Conservation (phyloP, 2,329 filamentous ascomycete genomes). For the Juglanconis oblonga region DNA sequence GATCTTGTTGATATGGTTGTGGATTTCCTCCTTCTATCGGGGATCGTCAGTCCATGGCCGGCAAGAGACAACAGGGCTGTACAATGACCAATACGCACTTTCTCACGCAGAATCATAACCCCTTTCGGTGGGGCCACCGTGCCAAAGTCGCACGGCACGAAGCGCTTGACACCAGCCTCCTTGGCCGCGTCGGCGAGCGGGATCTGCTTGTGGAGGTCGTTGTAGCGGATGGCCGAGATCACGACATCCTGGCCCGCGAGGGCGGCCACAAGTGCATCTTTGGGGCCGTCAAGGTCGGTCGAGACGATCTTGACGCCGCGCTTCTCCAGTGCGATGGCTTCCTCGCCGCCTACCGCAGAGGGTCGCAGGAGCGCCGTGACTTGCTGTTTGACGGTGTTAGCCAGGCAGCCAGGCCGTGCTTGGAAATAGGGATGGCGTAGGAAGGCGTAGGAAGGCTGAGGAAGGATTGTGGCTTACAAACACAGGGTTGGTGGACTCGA, state of each 20-base stretch:
- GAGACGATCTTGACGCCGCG: constrained; percentile 41
- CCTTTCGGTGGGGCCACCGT: constrained; percentile 15
- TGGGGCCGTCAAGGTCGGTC: constrained; percentile 38
- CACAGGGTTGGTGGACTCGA: constrained; percentile 23
- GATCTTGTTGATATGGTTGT: constrained; percentile 45
- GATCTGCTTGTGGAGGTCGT: constrained; percentile 38
- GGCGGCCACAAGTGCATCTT: constrained; percentile 38
- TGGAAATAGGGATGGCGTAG: constrained; percentile 26
- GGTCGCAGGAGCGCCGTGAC: constrained; percentile 46
- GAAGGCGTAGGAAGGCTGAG: constrained; percentile 4
- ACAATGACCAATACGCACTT: neutral
- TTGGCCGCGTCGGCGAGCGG: constrained; percentile 46
- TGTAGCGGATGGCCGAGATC: constrained; percentile 38
- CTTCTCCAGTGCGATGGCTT: constrained; percentile 35
- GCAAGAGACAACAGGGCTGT: neutral
- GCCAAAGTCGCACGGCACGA: constrained; percentile 32
- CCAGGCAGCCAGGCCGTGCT: too few relatives aligned
- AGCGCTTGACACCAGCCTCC: constrained; percentile 47
- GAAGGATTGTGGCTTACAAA: neutral
- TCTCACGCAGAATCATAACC: constrained; percentile 15
- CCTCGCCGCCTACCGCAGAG: constrained; percentile 44
- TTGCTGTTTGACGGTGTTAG: constrained; percentile 31
- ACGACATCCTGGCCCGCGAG: constrained; percentile 43
- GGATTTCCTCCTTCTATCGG: constrained; percentile 48
- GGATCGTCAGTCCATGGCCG: neutral